A percentile compares a stretch with the other conserved stretches of the same genome.
Evolutionary conservation across 2,329 filamentous ascomycete genomes (phyloP).

Genomic region (Botrytis porri): DNA sequence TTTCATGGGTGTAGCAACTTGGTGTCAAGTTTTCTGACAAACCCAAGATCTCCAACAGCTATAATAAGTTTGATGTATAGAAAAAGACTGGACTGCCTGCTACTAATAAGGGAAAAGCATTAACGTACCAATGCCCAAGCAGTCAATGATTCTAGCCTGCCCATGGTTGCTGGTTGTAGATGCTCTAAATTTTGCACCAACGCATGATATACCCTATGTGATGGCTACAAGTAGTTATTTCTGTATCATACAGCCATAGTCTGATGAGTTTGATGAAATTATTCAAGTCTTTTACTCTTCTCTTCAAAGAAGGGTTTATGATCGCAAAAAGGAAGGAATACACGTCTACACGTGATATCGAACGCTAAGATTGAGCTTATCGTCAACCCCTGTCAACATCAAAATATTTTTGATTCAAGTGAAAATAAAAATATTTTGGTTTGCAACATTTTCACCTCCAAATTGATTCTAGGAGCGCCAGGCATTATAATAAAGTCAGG

Average conservation of each 20-base stretch:
- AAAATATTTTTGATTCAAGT: conserved; percentile 24
- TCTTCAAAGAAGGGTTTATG: background rate
- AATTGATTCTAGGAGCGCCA: background rate
- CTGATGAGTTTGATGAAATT: background rate
- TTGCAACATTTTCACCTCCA: conserved; percentile 2
- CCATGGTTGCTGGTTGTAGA: conserved; percentile 11
- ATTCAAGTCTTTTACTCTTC: background rate
- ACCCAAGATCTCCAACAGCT: background rate
- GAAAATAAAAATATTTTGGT: conserved; percentile 5
- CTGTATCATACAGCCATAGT: background rate
- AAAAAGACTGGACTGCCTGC: background rate
- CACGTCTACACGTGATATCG: background rate
- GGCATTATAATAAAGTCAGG: background rate
- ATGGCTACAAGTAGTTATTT: background rate
- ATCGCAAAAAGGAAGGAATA: background rate
- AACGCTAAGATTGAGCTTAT: conserved; percentile 32
- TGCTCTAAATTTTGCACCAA: background rate
- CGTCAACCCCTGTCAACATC: conserved; percentile 20
- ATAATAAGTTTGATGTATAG: background rate
- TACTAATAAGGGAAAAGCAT: background rate
- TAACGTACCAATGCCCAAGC: conserved; percentile 32
- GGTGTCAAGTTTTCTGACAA: background rate
- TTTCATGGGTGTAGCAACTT: background rate
- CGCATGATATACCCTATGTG: background rate
- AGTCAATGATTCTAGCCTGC: conserved; percentile 31